phyloP scores from a whole-genome alignment of 1,284 basidiomycete genomes.

The Quambalaria eucalypti region DNA sequence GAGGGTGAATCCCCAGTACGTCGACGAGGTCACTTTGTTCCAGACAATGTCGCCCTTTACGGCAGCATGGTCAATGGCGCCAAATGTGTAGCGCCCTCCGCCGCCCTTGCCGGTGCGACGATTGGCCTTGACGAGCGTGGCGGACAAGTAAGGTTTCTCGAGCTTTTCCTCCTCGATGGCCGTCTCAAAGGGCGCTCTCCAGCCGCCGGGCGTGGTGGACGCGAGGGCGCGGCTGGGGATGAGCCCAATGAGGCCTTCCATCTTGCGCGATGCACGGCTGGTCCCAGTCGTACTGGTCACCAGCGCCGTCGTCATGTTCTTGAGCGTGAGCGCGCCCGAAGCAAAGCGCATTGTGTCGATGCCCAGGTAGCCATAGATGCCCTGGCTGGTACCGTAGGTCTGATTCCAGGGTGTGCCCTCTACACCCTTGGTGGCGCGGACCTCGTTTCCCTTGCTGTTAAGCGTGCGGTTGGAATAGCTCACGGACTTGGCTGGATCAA shows the following conservation, averaged over 20 bases:
- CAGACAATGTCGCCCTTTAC: background rate
- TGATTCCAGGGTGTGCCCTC: conserved; percentile 20
- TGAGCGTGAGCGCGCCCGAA: conserved; percentile 13
- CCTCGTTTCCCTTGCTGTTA: conserved; percentile 7
- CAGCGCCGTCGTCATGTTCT: conserved; percentile 16
- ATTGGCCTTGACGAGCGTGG: conserved; percentile 25
- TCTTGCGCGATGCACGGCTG: conserved; percentile 20
- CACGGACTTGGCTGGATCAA: conserved; percentile 16
- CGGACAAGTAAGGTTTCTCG: conserved; percentile 23
- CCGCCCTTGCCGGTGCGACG: conserved; percentile 26
- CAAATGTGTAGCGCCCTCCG: conserved; percentile 30
- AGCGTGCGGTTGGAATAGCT: conserved; percentile 28
- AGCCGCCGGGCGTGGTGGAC: conserved; percentile 15
- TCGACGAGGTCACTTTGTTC: background rate
- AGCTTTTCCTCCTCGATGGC: conserved; percentile 1
- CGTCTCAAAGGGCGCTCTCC: conserved; percentile 26
- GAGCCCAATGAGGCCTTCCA: conserved; percentile 32
- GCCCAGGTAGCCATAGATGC: conserved; percentile 23
- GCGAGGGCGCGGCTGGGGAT: conserved; percentile 12
- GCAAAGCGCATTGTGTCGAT: conserved; percentile 25
- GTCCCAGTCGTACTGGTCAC: conserved; percentile 16
- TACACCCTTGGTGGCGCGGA: conserved; percentile 9
- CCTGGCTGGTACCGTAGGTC: conserved; percentile 19
- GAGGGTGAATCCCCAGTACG: background rate
- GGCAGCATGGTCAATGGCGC: conserved; percentile 20